Evolutionary conservation across 2,329 filamentous ascomycete genomes (phyloP), one percentile per base, ranked within the genome.

Genomic region (Fusarium longipes): DNA sequence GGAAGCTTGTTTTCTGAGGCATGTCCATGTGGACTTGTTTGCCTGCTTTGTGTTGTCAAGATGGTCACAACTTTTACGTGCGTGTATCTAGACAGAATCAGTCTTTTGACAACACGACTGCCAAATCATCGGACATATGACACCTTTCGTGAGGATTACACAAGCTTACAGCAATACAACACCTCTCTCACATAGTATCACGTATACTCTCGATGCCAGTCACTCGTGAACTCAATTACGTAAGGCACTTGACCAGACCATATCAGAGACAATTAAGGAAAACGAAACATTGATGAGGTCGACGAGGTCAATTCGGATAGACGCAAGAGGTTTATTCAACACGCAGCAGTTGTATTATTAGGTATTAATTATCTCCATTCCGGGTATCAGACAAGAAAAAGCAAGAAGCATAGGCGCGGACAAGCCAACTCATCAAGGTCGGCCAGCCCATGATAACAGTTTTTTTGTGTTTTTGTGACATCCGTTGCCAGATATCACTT

Each of bases 311-410:
- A 30, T 32, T 20, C 14, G 32, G 11, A 24, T 8, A 5, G 18
- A 22, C 9, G 43, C 12, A 24, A 27, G 29, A 45, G 9, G 4
- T 49, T 54, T 58, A 51, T 57, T 73, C 68, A 74, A 75, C 75
- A 79, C 73, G 74, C 74, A 77, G 72, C 76, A 77, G 62, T 76
- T 76, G 73, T 77, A 79, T 80, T 80, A 80, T 79, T 81, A 81
- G 73, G 71, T 81, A 81, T 81, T 81, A 80, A 72, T 75, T 77
- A 78, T 77, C 75, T 77, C 73, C 73, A 67, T 77, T 68, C 73
- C 72, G 78, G 78, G 78, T 80, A 80, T 80, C 78, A 77, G 77
- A 78, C 77, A 75, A 78, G 57, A 68, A 69, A 54, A 66, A 57
- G 63, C 51, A 65, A 71, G 68, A 73, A 75, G 70, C 73, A 74